These are phyloP conservation scores for Solanum etuberosum DNA, from an alignment of 257 asterid genomes.

Conservation along the genomic window DNA sequence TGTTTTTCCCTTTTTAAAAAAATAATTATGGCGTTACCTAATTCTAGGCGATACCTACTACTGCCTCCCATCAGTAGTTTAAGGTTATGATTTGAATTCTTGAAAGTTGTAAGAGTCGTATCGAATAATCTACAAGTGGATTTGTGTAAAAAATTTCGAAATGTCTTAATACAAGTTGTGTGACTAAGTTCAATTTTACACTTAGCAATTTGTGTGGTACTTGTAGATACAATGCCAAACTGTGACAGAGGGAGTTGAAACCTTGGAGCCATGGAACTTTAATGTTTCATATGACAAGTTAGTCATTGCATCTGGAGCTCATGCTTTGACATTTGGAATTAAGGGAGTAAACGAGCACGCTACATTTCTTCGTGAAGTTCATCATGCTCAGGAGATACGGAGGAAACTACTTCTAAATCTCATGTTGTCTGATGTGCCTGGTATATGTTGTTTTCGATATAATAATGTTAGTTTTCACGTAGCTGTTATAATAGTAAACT, in stretches of 20 bases:
- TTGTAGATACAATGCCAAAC: constrained; percentile 63
- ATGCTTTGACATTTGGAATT: constrained; percentile 91
- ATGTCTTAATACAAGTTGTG: neutral
- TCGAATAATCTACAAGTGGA: neutral
- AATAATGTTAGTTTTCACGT: neutral
- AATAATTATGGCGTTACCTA: too few species aligned
- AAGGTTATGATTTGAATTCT: neutral
- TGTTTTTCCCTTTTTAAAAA: too few species aligned
- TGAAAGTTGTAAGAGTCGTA: neutral
- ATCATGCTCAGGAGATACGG: constrained; percentile 95
- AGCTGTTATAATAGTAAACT: neutral
- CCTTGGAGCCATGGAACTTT: constrained; percentile 67
- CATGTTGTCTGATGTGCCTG: constrained; percentile 95
- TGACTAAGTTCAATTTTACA: neutral
- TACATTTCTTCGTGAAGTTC: constrained; percentile 88
- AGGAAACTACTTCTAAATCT: constrained; percentile 76
- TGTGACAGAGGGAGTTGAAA: constrained; percentile 56
- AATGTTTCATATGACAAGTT: constrained; percentile 74
- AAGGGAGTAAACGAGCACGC: constrained; percentile 82
- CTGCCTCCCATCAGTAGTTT: too few species aligned
- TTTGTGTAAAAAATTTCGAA: neutral
- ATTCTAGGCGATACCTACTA: too few species aligned
- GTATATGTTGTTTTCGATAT: constrained; percentile 9
- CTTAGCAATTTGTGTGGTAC: neutral
- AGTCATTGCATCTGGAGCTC: constrained; percentile 85